A percentile compares a stretch with the other conserved stretches of the same genome.
Conservation (phyloP, 768 basidiomycete genomes). For the Phanerochaete sordida region DNA sequence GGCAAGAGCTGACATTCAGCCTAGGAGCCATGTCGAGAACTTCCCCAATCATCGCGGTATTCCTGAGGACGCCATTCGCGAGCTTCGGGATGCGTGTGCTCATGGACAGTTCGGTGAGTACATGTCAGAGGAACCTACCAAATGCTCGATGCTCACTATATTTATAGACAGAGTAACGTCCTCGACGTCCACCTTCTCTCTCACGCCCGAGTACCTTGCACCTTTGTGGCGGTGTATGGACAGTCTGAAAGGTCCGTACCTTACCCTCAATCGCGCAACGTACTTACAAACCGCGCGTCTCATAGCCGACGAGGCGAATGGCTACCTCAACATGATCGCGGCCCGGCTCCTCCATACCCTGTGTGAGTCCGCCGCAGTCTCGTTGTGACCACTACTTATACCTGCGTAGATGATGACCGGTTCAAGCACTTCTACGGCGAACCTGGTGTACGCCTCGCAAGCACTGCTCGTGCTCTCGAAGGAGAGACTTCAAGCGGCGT, state of each 20-base stretch:
- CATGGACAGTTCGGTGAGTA: background rate
- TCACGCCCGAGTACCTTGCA: background rate
- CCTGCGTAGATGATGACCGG: slow-evolving; percentile 23
- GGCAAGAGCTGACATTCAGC: background rate
- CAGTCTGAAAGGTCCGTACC: background rate
- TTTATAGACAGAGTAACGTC: background rate
- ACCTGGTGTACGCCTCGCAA: slow-evolving; percentile 35
- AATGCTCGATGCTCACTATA: background rate
- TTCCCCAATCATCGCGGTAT: background rate
- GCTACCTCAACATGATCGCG: background rate
- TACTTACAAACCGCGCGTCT: too few species aligned
- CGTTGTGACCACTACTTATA: background rate
- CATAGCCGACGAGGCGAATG: background rate
- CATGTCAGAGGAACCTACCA: background rate
- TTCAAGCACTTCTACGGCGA: slow-evolving; percentile 42
- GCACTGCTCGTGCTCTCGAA: slow-evolving; percentile 29
- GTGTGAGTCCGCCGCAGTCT: background rate
- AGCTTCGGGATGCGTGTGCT: background rate
- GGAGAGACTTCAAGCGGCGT: slow-evolving; percentile 1
- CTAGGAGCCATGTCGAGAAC: background rate
- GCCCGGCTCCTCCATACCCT: background rate
- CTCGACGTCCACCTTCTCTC: background rate
- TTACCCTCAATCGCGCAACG: background rate
- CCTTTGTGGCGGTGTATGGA: background rate
- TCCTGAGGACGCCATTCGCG: background rate